Conservation (phyloP, 495 filamentous ascomycete species). For the Trichoderma erinaceum region DNA sequence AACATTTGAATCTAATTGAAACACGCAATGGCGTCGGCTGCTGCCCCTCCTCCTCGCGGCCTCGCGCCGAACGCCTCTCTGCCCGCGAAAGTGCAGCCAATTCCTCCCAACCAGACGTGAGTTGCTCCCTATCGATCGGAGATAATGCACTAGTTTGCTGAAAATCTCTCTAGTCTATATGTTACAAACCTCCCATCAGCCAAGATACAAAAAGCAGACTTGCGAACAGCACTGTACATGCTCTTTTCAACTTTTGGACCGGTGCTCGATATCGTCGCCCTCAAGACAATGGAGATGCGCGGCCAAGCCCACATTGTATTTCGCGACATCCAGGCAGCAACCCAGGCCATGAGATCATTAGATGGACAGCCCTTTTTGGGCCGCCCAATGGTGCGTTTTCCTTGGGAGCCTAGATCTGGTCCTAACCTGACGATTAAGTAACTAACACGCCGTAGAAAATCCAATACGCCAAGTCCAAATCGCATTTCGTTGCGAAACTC, state of each 20-base stretch:
- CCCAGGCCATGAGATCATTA: slow-evolving; percentile 80
- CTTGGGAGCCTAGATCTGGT: background rate
- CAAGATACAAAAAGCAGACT: slow-evolving; percentile 79
- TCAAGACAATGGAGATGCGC: slow-evolving; percentile 84
- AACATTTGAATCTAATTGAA: background rate
- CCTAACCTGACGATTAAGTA: background rate
- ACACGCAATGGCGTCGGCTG: slow-evolving; percentile 29
- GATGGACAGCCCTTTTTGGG: slow-evolving; percentile 87
- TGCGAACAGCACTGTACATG: slow-evolving; percentile 79
- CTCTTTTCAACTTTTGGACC: slow-evolving; percentile 91
- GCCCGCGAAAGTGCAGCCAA: slow-evolving; percentile 38
- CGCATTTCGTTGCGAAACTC: slow-evolving; percentile 77
- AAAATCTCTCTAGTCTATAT: slow-evolving; percentile 60
- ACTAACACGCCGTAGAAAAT: slow-evolving; percentile 58
- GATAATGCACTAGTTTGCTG: background rate
- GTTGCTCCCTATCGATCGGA: slow-evolving; percentile 23
- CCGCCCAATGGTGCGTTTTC: slow-evolving; percentile 66
- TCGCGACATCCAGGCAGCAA: slow-evolving; percentile 77
- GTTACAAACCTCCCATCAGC: slow-evolving; percentile 72
- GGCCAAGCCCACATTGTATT: slow-evolving; percentile 93
- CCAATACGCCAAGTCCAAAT: slow-evolving; percentile 79
- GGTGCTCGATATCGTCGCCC: slow-evolving; percentile 86
- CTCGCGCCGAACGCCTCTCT: slow-evolving; percentile 22
- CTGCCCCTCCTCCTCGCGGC: slow-evolving; percentile 26
- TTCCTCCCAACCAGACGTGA: slow-evolving; percentile 68